Percentiles rank a stretch among this genome's conserved stretches.
phyloP scores from a whole-genome alignment of 1,284 basidiomycete species.

The Coniferiporia weirii region DNA sequence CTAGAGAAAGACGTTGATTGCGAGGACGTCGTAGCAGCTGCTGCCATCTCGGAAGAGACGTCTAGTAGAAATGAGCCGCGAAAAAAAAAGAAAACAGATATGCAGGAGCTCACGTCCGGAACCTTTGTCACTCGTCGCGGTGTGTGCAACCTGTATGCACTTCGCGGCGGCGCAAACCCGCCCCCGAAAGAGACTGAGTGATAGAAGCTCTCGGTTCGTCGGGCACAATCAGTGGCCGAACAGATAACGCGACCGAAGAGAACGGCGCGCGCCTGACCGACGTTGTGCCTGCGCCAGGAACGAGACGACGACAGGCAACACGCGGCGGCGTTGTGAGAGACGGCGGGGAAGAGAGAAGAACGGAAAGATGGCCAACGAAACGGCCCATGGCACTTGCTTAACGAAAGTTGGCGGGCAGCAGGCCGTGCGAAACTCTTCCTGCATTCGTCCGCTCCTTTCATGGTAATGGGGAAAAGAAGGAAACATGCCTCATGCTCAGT shows the following conservation, averaged over 20 bases:
- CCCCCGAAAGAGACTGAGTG: neutral
- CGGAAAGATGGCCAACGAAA: neutral
- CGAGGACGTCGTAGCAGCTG: slow-evolving; percentile 8
- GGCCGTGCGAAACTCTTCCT: neutral
- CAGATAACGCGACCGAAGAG: neutral
- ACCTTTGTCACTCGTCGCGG: neutral
- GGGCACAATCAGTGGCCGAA: neutral
- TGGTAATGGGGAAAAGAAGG: neutral
- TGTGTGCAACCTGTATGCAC: neutral
- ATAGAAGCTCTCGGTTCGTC: neutral
- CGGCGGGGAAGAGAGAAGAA: neutral
- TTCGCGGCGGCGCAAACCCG: neutral
- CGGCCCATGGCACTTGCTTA: neutral
- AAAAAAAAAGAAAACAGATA: neutral
- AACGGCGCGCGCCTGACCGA: neutral
- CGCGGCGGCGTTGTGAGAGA: neutral
- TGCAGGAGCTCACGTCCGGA: neutral
- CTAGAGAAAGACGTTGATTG: slow-evolving; percentile 13
- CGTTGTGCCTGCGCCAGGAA: neutral
- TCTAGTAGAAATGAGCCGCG: neutral
- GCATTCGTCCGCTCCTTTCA: neutral
- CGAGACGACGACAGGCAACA: neutral
- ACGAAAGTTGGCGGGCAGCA: neutral
- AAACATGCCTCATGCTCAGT: no score
- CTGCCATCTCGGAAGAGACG: slow-evolving; percentile 1